phyloP scores from a whole-genome alignment of 345 rosid species.

The Arabidopsis suecica region DNA sequence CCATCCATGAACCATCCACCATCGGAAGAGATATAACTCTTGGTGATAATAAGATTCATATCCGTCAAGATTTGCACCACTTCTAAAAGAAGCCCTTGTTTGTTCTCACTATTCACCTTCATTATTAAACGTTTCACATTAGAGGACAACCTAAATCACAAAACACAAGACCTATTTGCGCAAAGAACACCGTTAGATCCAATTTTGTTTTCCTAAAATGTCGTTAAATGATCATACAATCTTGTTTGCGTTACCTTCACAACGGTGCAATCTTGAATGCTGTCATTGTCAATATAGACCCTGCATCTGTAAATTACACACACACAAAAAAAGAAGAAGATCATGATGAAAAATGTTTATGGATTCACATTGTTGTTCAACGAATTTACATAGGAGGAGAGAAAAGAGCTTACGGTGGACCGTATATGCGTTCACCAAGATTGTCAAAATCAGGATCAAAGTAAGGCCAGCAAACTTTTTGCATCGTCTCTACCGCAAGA shows the following conservation, averaged over 20 bases:
- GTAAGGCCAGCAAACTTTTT: slow-evolving; percentile 74
- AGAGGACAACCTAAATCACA: slow-evolving; percentile 1
- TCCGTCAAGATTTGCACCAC: slow-evolving; percentile 80
- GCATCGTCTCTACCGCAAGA: slow-evolving; percentile 47
- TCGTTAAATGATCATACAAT: background rate
- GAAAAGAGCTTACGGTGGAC: slow-evolving; percentile 60
- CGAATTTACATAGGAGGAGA: background rate
- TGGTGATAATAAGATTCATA: slow-evolving; percentile 64
- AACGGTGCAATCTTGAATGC: slow-evolving; percentile 69
- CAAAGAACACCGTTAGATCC: background rate
- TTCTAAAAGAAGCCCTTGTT: slow-evolving; percentile 78
- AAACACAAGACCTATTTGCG: background rate
- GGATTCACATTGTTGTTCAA: slow-evolving; percentile 35
- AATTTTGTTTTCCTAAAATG: background rate
- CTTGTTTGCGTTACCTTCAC: slow-evolving; percentile 53
- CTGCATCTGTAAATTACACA: slow-evolving; percentile 58
- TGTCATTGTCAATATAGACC: slow-evolving; percentile 74
- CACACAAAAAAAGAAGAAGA: background rate
- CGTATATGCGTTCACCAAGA: slow-evolving; percentile 66
- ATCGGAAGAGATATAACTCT: slow-evolving; percentile 77
- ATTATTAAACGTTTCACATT: slow-evolving; percentile 15
- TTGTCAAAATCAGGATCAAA: slow-evolving; percentile 84
- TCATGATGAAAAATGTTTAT: slow-evolving; percentile 37
- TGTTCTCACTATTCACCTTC: slow-evolving; percentile 69
- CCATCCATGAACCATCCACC: slow-evolving; percentile 93